Evolutionary conservation across 129 eudicot species (phyloP).

Genomic region (Flaveria ramosissima): DNA sequence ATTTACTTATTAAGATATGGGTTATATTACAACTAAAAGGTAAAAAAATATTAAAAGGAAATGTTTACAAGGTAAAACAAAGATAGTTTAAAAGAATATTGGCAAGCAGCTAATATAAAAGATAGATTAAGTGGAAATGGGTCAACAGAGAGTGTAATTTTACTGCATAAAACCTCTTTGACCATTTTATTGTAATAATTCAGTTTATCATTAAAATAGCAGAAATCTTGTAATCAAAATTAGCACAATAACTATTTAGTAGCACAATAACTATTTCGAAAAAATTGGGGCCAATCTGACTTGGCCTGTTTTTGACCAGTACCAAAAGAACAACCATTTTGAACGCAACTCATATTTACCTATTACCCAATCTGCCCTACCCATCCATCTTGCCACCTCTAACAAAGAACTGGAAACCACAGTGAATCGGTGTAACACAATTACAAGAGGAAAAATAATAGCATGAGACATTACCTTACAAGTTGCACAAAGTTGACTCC

Average conservation of each 20-base stretch:
- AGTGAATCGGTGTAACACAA: neutral
- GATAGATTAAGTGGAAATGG: neutral
- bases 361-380: neutral
- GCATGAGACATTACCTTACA: constrained; percentile 70
- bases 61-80: neutral
- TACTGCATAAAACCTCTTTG: neutral
- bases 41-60: neutral
- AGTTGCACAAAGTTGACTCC: constrained; percentile 96
- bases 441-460: neutral
- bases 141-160: neutral
- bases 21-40: neutral
- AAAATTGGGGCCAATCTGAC: neutral
- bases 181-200: neutral
- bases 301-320: neutral
- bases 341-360: neutral
- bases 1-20: neutral
- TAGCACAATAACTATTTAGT: neutral
- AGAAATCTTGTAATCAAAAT: neutral
- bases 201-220: neutral
- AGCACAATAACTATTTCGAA: too few relatives aligned
- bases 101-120: neutral
- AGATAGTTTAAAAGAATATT: neutral
- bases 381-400: constrained; percentile 14
- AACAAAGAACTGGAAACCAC: neutral
- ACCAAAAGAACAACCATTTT: neutral